Evolutionary conservation across 2,329 filamentous ascomycete genomes (phyloP), one percentile per base, ranked within the genome.

Genomic region (Alternaria dauci): DNA sequence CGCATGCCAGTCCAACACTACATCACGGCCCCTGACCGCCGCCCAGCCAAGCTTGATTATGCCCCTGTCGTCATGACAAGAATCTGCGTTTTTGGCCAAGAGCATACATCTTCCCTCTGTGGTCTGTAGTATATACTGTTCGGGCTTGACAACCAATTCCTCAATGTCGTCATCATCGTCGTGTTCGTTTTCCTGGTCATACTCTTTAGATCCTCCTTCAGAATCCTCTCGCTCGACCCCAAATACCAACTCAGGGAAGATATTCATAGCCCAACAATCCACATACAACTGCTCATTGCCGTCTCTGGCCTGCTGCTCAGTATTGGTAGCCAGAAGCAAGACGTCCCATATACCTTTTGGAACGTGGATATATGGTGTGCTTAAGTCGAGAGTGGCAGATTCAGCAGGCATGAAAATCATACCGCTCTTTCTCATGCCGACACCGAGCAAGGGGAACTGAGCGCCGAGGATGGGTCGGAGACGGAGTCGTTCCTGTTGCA

Each of bases 221-320:
- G 47, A 58, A 7, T 26, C 52, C 12, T 16, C 38, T 2, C 28
- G 18, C 11, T 38, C 12, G 8, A 70, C 32, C 2, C 64, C 67
- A 32, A 70, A 60, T 7, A 71, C 61, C 5, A 71, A 41, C 48
- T 71, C 67, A 1, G 67, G 69, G 25, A 63, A 66, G 16, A 51
- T 55, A 2, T 18, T 28, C 25, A 59, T 18, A 3, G 47, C 25
- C 6, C 11, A 59, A 28, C 69, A 71, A 18, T 68, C 68, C 2
- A 69, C 67, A 4, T 52, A 47, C 18, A 62, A 12, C 46, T 25
- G 41, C 4, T 58, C 58, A 5, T 59, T 54, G 1, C 16, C 30
- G 16, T 36, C 50, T 5, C 36, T 14, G 2, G 16, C 25, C 8
- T 26, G 25, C 23, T 36, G 26, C 18, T 48, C 41, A 5, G 42